These are phyloP conservation scores for Mitragyna speciosa DNA, from an alignment of 257 asterid genomes.

Conservation along the genomic window DNA sequence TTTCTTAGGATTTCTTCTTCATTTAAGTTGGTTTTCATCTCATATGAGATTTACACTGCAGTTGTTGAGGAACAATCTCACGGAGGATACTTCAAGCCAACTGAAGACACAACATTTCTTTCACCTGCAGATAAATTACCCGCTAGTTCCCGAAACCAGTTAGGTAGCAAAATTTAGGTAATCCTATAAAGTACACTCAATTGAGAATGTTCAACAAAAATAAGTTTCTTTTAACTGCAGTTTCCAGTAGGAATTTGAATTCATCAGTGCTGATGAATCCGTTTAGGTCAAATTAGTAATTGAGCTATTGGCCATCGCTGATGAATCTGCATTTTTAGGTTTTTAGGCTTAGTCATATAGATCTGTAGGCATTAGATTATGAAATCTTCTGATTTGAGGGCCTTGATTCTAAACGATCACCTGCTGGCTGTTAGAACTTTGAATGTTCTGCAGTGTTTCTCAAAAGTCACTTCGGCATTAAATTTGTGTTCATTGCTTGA, in stretches of 20 bases:
- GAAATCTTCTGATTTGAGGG: background rate
- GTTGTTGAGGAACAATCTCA: conserved; percentile 64
- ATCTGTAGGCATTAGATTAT: background rate
- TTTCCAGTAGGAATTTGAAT: background rate
- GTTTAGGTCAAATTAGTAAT: background rate
- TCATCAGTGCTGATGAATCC: background rate
- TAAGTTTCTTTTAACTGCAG: conserved; percentile 14
- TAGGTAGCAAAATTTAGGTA: background rate
- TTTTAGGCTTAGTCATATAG: background rate
- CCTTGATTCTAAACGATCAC: background rate
- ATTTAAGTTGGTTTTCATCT: background rate
- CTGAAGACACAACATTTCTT: conserved; percentile 40
- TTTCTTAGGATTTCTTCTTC: background rate
- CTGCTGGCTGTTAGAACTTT: background rate
- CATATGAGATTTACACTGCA: conserved; percentile 28
- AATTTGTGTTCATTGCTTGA: background rate
- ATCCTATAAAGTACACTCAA: too few relatives aligned
- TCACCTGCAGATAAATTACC: background rate
- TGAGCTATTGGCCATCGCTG: background rate
- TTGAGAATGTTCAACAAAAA: background rate
- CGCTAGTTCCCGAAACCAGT: background rate
- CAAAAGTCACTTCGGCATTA: background rate
- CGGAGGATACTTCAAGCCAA: conserved; percentile 82
- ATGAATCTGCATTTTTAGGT: background rate
- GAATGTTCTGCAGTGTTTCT: background rate